These are phyloP conservation scores for Globisporangium parvum DNA, from an alignment of 352 stramenopile species.

Conservation along the genomic window DNA sequence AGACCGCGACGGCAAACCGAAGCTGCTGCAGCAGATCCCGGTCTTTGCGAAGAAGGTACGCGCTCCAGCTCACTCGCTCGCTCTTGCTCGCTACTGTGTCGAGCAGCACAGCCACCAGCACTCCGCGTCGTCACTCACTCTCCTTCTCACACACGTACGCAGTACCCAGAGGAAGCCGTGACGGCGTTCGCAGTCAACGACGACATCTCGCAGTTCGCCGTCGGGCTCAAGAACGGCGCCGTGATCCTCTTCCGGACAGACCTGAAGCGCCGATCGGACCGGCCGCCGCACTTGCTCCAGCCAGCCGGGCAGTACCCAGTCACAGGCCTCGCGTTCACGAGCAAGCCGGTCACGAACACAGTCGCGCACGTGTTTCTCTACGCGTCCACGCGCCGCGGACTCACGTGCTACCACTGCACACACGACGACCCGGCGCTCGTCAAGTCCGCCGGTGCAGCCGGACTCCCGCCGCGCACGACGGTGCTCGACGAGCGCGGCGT, in stretches of 20 bases:
- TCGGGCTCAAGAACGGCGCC: slow-evolving; percentile 77
- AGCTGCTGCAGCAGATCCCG: slow-evolving; percentile 80
- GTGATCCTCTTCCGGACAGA: slow-evolving; percentile 82
- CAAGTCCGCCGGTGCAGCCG: slow-evolving; percentile 52
- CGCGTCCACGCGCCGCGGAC: slow-evolving; percentile 63
- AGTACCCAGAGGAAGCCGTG: slow-evolving; percentile 82
- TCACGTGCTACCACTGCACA: slow-evolving; percentile 83
- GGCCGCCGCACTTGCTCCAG: slow-evolving; percentile 64
- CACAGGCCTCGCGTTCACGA: slow-evolving; percentile 72
- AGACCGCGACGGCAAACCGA: slow-evolving; percentile 78
- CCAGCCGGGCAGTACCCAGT: slow-evolving; percentile 76
- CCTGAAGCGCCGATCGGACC: slow-evolving; percentile 68
- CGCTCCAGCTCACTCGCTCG: not conserved
- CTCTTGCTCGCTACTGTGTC: too few relatives aligned
- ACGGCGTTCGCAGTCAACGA: slow-evolving; percentile 83
- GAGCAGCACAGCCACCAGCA: too few relatives aligned
- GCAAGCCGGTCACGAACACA: slow-evolving; percentile 61
- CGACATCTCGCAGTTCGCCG: slow-evolving; percentile 74
- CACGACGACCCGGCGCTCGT: slow-evolving; percentile 75
- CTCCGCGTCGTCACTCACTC: not conserved
- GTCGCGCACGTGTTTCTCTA: slow-evolving; percentile 74
- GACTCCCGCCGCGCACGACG: slow-evolving; percentile 61
- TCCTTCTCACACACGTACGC: not conserved
- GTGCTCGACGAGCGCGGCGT: slow-evolving; percentile 80
- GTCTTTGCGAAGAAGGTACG: slow-evolving; percentile 78